A percentile compares a stretch with the other conserved stretches of the same genome.
These are phyloP conservation scores for Pelargonium cotyledonis DNA, from an alignment of 441 rosid genomes.

Conservation along the genomic window DNA sequence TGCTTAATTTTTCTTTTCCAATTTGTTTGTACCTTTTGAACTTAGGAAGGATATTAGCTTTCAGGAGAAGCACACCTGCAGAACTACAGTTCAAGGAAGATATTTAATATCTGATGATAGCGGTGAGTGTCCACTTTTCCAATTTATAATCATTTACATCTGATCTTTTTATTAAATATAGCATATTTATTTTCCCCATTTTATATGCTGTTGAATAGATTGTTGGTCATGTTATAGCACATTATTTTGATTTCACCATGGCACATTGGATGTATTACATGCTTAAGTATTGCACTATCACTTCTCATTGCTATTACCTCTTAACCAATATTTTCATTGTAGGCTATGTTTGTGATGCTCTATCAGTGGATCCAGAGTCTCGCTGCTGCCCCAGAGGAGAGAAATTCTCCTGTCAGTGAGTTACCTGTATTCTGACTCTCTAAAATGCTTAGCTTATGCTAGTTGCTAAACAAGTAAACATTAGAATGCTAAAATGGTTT, in stretches of 20 bases:
- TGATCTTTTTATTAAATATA: neutral
- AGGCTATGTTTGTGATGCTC: slow-evolving; percentile 87
- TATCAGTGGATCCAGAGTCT: slow-evolving; percentile 65
- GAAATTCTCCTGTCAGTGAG: slow-evolving; percentile 94
- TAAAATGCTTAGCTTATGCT: slow-evolving; percentile 13
- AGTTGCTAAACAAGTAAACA: neutral
- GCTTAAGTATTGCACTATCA: neutral
- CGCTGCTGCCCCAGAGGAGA: slow-evolving; percentile 84
- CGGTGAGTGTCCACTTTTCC: slow-evolving; percentile 34
- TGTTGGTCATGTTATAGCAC: neutral
- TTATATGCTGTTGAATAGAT: neutral
- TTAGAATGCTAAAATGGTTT: slow-evolving; percentile 12
- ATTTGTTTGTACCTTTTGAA: slow-evolving; percentile 11
- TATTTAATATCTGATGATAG: slow-evolving; percentile 71
- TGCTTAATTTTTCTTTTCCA: neutral
- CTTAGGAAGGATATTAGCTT: slow-evolving; percentile 60
- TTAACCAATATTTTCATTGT: slow-evolving; percentile 15
- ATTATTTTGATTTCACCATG: neutral
- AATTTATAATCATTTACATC: neutral
- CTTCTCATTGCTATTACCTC: slow-evolving; percentile 8
- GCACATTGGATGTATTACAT: neutral
- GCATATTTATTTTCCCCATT: neutral
- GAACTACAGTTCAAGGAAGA: slow-evolving; percentile 89
- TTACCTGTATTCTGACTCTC: slow-evolving; percentile 22
- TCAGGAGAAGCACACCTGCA: slow-evolving; percentile 44